Evolutionary conservation across 2,329 filamentous ascomycete genomes (phyloP), one percentile per base, ranked within the genome.

Genomic region (Teratosphaeria pseudoeucalypti): DNA sequence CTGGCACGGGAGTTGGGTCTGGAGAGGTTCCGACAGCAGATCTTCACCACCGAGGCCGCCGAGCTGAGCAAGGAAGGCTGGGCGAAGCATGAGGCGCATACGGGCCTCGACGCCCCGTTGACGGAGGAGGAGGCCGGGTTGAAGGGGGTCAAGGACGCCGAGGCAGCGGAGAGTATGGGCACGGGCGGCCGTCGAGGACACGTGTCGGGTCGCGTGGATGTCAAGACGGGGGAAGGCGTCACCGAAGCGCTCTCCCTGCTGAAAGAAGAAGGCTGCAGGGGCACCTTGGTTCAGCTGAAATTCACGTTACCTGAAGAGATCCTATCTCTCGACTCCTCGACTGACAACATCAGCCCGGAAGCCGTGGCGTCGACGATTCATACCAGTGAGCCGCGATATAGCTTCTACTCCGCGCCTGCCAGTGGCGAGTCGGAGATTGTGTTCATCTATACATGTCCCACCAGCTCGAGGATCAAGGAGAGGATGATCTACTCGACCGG

Each of bases 381-480:
- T 6, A 64, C 79, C 10, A 80, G 79, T 23, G 87, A 90, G 72
- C 89, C 89, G 4, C 81, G 89, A 52, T 92, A 90, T 72, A 87
- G 85, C 6, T 90, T 94, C 71, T 94, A 87, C 78, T 81, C 85
- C 32, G 88, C 85, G 72, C 77, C 74, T 12, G 80, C 81, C 52
- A 75, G 70, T 2, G 66, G 84, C 34, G 63, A 70, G 54, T 74
- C 81, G 61, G 76, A 78, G 26, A 77, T 92, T 55, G 78, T 92
- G 6, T 94, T 94, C 77, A 85, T 94, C 71, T 92, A 91, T 76
- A 92, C 89, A 6, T 91, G 88, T 72, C 90, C 90, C 0, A 77
- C 82, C 0, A 82, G 78, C 32, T 84, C 81, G 57, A 89, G 85
- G 75, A 88, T 94, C 77, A 92, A 90, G 77, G 87, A 88, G 75